phyloP scores from a whole-genome alignment of 106 monocot species.

The Iris macrosiphon region DNA sequence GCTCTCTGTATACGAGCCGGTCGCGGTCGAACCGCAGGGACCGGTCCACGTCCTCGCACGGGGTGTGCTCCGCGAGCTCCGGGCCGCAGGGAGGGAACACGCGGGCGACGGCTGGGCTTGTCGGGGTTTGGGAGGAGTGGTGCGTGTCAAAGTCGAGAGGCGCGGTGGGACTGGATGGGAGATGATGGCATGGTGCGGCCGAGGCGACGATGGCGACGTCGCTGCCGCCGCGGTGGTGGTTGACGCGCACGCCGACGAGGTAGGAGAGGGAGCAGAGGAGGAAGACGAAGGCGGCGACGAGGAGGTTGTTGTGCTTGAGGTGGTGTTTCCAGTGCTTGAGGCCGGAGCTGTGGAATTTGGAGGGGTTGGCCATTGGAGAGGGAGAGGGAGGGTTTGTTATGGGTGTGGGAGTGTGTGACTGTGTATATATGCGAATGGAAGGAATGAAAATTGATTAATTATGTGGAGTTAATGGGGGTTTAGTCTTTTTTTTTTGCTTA shows the following conservation, averaged over 20 bases:
- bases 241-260: constrained; percentile 22
- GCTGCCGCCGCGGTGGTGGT: neutral
- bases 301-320: neutral
- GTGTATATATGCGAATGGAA: no score
- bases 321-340: neutral
- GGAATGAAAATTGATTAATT: no score
- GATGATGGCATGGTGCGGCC: neutral
- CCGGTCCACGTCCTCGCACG: constrained; percentile 32
- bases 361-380: no score
- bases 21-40: constrained; percentile 16
- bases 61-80: constrained; percentile 39
- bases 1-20: constrained; percentile 20
- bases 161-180: neutral
- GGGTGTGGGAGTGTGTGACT: no score
- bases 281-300: neutral
- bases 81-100: constrained; percentile 23
- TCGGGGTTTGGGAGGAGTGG: constrained; percentile 9
- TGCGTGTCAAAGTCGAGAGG: constrained; percentile 29
- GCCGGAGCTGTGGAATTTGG: no score
- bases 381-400: no score
- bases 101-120: neutral
- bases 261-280: neutral
- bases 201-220: neutral
- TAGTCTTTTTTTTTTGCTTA: no score
- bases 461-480: no score